Percentiles rank a stretch among this genome's conserved stretches.
phyloP scores from a whole-genome alignment of 768 basidiomycete species.

The Tylopilus balloui region DNA sequence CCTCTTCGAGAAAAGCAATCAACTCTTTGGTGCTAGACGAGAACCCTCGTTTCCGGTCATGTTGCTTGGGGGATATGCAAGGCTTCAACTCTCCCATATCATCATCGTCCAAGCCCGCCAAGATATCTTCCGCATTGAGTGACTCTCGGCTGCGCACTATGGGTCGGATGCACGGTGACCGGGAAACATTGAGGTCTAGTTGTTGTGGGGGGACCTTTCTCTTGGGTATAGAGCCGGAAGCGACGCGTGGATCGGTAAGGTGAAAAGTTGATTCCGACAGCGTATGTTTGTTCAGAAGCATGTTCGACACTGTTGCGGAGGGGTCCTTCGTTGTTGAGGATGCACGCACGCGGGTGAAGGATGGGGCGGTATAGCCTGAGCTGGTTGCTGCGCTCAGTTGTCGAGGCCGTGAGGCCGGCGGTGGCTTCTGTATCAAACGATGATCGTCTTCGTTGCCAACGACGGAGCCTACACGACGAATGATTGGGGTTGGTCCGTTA shows the following conservation, averaged over 20 bases:
- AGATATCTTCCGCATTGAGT: constrained; percentile 69
- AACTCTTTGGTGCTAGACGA: constrained; percentile 47
- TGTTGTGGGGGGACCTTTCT: constrained; percentile 27
- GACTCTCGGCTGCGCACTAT: constrained; percentile 60
- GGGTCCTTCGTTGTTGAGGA: constrained; percentile 35
- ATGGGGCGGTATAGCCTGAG: constrained; percentile 30
- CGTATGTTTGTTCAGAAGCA: constrained; percentile 27
- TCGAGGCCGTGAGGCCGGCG: constrained; percentile 39
- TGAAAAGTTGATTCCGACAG: constrained; percentile 29
- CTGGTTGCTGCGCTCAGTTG: constrained; percentile 45
- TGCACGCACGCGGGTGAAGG: constrained; percentile 25
- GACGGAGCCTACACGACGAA: constrained; percentile 58
- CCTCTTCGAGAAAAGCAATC: constrained; percentile 55
- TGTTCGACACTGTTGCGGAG: constrained; percentile 6
- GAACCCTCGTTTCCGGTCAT: constrained; percentile 32
- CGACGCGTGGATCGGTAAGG: constrained; percentile 23
- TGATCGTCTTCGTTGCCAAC: constrained; percentile 56
- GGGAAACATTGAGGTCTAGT: constrained; percentile 25
- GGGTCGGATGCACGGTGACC: constrained; percentile 38
- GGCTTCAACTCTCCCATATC: constrained; percentile 27
- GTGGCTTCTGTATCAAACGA: constrained; percentile 26
- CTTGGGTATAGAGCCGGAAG: constrained; percentile 20
- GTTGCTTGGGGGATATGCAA: constrained; percentile 40
- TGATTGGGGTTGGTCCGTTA: constrained; percentile 39
- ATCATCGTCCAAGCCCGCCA: constrained; percentile 67